A percentile compares a stretch with the other conserved stretches of the same genome.
Evolutionary conservation across 495 filamentous ascomycete species (phyloP).

Genomic region (Eremomyces bilateralis): DNA sequence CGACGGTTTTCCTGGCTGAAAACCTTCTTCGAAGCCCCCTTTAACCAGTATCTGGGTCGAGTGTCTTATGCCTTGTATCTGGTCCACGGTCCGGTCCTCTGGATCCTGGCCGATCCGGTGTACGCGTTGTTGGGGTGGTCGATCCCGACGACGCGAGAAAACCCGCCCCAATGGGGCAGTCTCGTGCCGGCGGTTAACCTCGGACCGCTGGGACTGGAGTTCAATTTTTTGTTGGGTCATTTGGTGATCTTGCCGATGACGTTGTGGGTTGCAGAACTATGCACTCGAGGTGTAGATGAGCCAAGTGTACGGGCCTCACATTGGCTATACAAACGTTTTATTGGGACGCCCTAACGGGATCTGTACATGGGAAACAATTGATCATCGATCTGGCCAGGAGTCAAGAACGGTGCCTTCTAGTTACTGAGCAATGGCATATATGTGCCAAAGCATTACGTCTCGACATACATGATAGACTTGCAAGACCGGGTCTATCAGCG

Average conservation of each 20-base stretch:
- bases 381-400: too few species aligned
- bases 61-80: constrained; percentile 10
- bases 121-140: constrained; percentile 31
- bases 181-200: constrained; percentile 23
- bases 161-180: constrained; percentile 25
- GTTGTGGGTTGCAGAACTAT: constrained; percentile 32
- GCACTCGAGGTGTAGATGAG: constrained; percentile 32
- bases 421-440: too few species aligned
- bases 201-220: constrained; percentile 32
- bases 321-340: constrained; percentile 33
- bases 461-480: too few species aligned
- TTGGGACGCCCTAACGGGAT: too few species aligned
- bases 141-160: constrained; percentile 15
- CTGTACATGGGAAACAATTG: too few species aligned
- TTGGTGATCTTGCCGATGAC: constrained; percentile 33
- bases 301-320: constrained; percentile 29
- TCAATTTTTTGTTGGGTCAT: constrained; percentile 29
- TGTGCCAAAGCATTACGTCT: too few species aligned
- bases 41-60: constrained; percentile 10
- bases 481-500: too few species aligned
- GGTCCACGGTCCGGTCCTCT: constrained; percentile 11
- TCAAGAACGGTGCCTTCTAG: too few species aligned
- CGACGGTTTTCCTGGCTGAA: constrained; percentile 16
- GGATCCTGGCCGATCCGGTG: constrained; percentile 20
- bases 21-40: constrained; percentile 15